Percentiles rank a stretch among this genome's conserved stretches.
Evolutionary conservation across 352 stramenopile genomes (phyloP).

Genomic region (Pythium graminicola): DNA sequence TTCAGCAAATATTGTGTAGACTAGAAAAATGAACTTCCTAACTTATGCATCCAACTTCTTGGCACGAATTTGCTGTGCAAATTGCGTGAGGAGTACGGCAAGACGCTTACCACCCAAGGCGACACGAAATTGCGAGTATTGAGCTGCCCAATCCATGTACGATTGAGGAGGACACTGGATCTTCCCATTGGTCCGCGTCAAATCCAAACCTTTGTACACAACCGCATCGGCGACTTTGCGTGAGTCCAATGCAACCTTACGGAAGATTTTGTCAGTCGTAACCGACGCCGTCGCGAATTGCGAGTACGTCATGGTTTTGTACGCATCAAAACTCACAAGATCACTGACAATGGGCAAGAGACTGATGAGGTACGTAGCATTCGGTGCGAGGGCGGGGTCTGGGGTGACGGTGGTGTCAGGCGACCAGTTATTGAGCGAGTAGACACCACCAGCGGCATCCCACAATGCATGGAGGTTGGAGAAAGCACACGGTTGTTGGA

Average conservation of each 20-base stretch:
- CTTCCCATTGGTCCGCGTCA: conserved; percentile 25
- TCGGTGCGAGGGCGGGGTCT: conserved; percentile 16
- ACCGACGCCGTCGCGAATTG: conserved; percentile 14
- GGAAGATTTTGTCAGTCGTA: conserved; percentile 14
- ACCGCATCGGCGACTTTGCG: conserved; percentile 22
- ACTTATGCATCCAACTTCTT: conserved; percentile 12
- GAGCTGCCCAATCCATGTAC: conserved; percentile 19
- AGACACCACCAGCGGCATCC: conserved; percentile 42
- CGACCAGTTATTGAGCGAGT: conserved; percentile 56
- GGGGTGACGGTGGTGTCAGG: conserved; percentile 10
- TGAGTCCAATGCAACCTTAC: conserved; percentile 22
- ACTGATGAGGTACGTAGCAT: conserved; percentile 41
- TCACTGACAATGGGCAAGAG: conserved; percentile 15
- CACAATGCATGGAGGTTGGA: conserved; percentile 64
- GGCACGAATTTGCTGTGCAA: conserved; percentile 20
- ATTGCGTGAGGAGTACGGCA: conserved; percentile 27
- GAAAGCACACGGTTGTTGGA: conserved; percentile 38
- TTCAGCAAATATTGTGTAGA: no score
- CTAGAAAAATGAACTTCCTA: no score
- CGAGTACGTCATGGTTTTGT: conserved; percentile 19
- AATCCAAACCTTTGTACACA: conserved; percentile 26
- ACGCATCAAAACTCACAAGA: conserved; percentile 12
- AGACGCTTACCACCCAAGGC: conserved; percentile 27
- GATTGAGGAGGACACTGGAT: conserved; percentile 19
- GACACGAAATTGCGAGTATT: conserved; percentile 21